Conservation (phyloP, 306 rosid species). For the Cucurbita maxima region DNA sequence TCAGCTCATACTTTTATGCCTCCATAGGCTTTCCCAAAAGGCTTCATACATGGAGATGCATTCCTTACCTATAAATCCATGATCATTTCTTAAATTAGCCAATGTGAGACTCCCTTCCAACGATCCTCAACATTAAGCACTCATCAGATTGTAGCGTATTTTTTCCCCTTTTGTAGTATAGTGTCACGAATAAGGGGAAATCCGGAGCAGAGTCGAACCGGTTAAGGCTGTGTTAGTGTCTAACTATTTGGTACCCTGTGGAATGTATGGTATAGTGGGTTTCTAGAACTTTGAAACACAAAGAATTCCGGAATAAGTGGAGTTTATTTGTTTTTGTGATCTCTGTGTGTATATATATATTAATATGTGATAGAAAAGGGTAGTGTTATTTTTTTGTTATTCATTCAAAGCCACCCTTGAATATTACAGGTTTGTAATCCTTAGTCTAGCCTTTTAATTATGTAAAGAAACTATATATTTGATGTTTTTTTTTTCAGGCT, state of each 20-base stretch:
- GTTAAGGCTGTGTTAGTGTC: not conserved
- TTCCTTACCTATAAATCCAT: too few species aligned
- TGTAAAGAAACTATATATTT: slow-evolving; percentile 7
- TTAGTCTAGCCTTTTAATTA: slow-evolving; percentile 14
- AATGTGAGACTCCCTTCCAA: too few species aligned
- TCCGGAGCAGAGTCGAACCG: not conserved
- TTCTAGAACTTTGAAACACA: not conserved
- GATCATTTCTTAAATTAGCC: too few species aligned
- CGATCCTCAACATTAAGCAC: not conserved
- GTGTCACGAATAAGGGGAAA: not conserved
- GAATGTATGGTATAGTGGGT: not conserved
- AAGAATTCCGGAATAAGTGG: not conserved
- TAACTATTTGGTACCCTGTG: not conserved
- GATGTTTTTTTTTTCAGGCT: slow-evolving; percentile 33
- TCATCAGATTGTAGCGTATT: not conserved
- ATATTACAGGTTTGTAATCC: not conserved
- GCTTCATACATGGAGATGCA: too few species aligned
- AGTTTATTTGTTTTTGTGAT: not conserved
- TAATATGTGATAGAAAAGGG: not conserved
- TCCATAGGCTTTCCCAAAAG: too few species aligned
- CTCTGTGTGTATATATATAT: too few species aligned
- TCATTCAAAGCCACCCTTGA: not conserved
- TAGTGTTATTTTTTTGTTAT: not conserved
- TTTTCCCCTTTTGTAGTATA: too few species aligned
- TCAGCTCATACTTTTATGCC: too few species aligned